Base-by-base conservation (phyloP, 1,284 basidiomycete genomes). In the Trichosporon ovoides region DNA sequence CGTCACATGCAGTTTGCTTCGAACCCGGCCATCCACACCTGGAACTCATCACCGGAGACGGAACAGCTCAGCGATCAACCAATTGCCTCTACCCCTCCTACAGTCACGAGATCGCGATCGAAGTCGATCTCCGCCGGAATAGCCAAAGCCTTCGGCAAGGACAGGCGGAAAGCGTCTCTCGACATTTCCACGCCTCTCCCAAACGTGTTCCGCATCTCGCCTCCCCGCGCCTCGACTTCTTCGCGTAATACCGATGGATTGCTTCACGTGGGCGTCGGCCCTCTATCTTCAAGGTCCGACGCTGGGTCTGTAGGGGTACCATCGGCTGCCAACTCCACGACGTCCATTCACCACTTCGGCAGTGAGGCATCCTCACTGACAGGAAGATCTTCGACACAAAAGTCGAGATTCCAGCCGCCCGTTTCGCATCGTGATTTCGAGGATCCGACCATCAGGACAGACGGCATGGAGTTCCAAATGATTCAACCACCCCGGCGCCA, bases 401-500 rank as follows among this genome's bases (percentile, higher is more conserved):
- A n/a, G 33, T 50, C 33, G 18, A 53, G 18, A 4, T 56, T 59
- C 31, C 64, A 68, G n/a, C 59, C 65, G 20, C 68, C 71, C 0
- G 68, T 76, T 7, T 68, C 66, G n/a, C 67, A 73, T 57, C 70
- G 68, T 24, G 75, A 77, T 53, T 76, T 66, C 53, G 59, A 58
- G 12, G 73, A 75, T 34, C 72, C 71, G 16, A 74, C 70, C 1
- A 65, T 76, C 55, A 72, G 71, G 54, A 68, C 69, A 7, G 73
- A 72, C 33, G 75, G 75, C 18, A 66, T 77, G 61, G 74, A 77
- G 58, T 77, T 77, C 57, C 71, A 76, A 55, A 62, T 77, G n/a
- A 60, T 77, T 31, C 70, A 73, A 38, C 74, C 75, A 16, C 53
- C 43, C 7, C 43, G 43, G 9, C 43, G 43, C 24, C 43, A 31